Base-by-base conservation (phyloP, 768 basidiomycete species). In the Pisolithus orientalis region DNA sequence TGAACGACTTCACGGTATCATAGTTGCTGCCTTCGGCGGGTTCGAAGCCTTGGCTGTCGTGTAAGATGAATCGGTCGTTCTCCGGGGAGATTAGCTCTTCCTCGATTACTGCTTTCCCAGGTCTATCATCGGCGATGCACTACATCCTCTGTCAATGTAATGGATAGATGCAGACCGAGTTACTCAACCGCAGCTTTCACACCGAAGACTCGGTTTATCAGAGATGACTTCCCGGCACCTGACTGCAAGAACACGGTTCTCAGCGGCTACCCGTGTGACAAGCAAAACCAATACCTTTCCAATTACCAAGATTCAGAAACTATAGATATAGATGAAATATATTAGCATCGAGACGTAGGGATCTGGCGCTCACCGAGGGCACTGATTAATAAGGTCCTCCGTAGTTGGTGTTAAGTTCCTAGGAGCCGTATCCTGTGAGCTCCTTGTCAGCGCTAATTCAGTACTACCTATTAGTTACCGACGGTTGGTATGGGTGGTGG, bases 41-140 rank as follows among this genome's bases (percentile, higher is more conserved):
- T 52, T 59, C 58, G 28, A 59, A 59, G 9, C 58, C 58, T 51
- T 38, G 29, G 28, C 58, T 59, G 28, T 59, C 58, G 29, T 59
- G 58, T 7, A 59, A 54, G 32, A 59, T 37, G 42, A 59, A 44
- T 25, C 34, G 49, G 2, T 27, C 16, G 17, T 59, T 59, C 44
- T 52, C 17, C 14, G 16, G 21, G 2, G 59, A 57, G 40, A 37
- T 46, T 14, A 59, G 21, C 21, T 52, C 59, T 1, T 28, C n/a
- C 24, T 59, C 47, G 11, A 59, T 59, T 21, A 16, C 31, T 25
- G 53, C 54, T 32, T 47, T 11, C 46, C 34, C 46, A 5, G 17
- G 46, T 37, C 14, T 17, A 37, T 47, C 29, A 21, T 43, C 14
- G 16, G 6, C 40, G 4, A 32, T 17, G 10, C 5, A 5, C 39